These are phyloP conservation scores for Trichoderma oligosporum DNA, from an alignment of 2,329 filamentous ascomycete species.

Conservation along the genomic window DNA sequence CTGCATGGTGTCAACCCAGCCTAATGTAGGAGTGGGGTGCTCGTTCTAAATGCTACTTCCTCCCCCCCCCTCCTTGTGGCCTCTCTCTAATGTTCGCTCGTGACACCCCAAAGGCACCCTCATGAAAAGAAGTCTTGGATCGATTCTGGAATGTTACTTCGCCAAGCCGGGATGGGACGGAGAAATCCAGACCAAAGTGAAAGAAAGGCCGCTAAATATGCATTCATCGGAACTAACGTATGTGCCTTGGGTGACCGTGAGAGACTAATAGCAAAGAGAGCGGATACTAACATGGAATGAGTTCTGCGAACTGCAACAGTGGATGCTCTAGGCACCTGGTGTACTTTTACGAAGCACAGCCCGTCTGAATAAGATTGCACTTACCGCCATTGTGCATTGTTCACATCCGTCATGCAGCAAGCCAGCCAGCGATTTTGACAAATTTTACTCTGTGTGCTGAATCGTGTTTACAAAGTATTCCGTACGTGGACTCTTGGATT, in stretches of 20 bases:
- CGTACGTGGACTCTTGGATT: neutral
- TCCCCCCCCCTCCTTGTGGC: neutral
- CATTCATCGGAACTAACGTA: constrained; percentile 2
- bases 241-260: constrained; percentile 3
- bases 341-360: neutral
- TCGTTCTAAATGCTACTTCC: neutral
- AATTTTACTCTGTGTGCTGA: neutral
- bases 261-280: neutral
- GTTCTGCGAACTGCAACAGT: constrained; percentile 12
- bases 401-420: neutral
- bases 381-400: constrained; percentile 1
- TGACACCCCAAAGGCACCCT: neutral
- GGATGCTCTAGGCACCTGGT: neutral
- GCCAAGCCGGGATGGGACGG: constrained; percentile 1
- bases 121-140: neutral
- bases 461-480: neutral
- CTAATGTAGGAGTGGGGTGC: neutral
- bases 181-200: neutral
- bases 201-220: constrained; percentile 3
- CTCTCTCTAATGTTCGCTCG: constrained; percentile 2
- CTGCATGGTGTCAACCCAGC: neutral
- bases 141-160: constrained; percentile 14
- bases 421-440: neutral
- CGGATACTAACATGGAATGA: constrained; percentile 11
- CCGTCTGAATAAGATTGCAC: neutral